phyloP scores from a whole-genome alignment of 2,329 filamentous ascomycete species.

The Penicillium sp. region DNA sequence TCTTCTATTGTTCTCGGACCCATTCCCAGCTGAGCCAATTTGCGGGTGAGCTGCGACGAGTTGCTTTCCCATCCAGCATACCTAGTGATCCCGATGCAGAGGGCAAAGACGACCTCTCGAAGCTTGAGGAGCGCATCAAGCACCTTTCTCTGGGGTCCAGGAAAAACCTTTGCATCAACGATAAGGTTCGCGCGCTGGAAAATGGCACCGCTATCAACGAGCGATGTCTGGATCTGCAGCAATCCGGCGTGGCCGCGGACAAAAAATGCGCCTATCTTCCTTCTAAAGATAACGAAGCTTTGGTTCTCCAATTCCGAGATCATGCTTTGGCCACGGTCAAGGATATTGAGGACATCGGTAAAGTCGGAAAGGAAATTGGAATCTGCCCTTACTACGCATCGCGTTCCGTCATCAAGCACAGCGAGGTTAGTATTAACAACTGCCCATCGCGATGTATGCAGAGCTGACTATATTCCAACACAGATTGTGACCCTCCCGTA shows the following conservation, averaged over 20 bases:
- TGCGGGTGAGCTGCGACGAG: constrained; percentile 71
- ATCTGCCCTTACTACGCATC: constrained; percentile 98
- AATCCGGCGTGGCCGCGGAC: constrained; percentile 57
- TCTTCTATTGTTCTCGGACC: constrained; percentile 88
- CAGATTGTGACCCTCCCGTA: constrained; percentile 87
- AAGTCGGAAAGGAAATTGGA: constrained; percentile 68
- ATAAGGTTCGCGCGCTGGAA: constrained; percentile 66
- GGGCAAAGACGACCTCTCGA: constrained; percentile 16
- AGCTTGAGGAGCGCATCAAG: constrained; percentile 61
- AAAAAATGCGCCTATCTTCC: constrained; percentile 73
- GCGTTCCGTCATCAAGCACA: constrained; percentile 69
- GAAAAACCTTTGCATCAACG: constrained; percentile 86
- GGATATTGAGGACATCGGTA: constrained; percentile 86
- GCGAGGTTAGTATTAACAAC: constrained; percentile 53
- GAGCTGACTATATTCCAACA: constrained; percentile 6
- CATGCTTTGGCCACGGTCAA: constrained; percentile 75
- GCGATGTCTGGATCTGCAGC: constrained; percentile 81
- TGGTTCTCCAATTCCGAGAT: constrained; percentile 78
- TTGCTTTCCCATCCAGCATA: constrained; percentile 69
- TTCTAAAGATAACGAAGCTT: constrained; percentile 65
- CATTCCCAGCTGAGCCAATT: constrained; percentile 91
- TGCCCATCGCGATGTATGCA: background rate
- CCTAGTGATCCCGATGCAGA: constrained; percentile 39
- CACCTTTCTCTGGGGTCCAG: constrained; percentile 79
- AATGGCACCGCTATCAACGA: constrained; percentile 83